A percentile compares a stretch with the other conserved stretches of the same genome.
These are phyloP conservation scores for Scytalidium lignicola DNA, from an alignment of 2,329 filamentous ascomycete species.

Conservation along the genomic window DNA sequence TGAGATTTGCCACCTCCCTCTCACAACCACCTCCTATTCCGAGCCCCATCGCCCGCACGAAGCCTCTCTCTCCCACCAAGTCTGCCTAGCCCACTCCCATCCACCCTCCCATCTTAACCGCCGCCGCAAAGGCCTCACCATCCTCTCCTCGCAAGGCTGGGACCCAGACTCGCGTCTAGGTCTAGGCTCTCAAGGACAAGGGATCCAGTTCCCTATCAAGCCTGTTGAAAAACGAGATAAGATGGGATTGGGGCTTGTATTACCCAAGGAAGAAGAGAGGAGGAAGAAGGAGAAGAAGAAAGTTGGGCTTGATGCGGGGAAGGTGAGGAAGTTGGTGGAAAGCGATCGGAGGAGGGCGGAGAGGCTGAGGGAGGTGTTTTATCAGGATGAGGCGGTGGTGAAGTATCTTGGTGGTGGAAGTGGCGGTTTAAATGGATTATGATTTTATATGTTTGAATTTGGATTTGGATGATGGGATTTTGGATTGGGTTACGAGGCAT, in stretches of 20 bases:
- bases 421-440: too few species aligned
- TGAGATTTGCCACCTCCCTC: conserved; percentile 55
- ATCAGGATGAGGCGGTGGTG: conserved; percentile 69
- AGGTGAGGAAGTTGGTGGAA: conserved; percentile 55
- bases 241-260: conserved; percentile 61
- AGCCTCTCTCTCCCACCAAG: conserved; percentile 64
- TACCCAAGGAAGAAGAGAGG: conserved; percentile 29
- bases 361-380: conserved; percentile 65
- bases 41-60: conserved; percentile 41
- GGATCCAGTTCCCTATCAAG: conserved; percentile 73
- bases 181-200: conserved; percentile 63
- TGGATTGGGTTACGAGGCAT: too few species aligned
- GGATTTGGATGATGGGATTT: too few species aligned
- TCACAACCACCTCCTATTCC: conserved; percentile 43
- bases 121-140: conserved; percentile 61
- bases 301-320: conserved; percentile 62
- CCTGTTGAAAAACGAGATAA: conserved; percentile 64
- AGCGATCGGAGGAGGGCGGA: conserved; percentile 60
- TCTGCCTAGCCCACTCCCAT: conserved; percentile 62
- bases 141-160: conserved; percentile 65
- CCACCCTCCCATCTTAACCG: conserved; percentile 69
- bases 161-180: conserved; percentile 68
- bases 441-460: too few species aligned
- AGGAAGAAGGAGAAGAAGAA: conserved; percentile 36
- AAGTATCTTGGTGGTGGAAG: conserved; percentile 44